phyloP scores from a whole-genome alignment of 306 rosid genomes.

The Medicago ruthenica region DNA sequence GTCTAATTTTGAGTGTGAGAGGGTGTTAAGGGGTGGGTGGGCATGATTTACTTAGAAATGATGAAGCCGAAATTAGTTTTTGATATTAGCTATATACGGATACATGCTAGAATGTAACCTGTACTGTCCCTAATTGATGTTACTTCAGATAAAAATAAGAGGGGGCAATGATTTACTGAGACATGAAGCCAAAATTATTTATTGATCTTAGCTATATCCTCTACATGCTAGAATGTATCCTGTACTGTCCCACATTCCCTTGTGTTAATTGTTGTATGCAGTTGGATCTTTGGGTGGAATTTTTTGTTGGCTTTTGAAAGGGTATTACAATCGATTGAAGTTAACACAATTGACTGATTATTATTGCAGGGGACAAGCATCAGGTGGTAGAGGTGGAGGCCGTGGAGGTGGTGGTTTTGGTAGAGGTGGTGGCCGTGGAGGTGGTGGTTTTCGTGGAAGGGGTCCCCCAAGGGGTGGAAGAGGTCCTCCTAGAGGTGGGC shows the following conservation, averaged over 20 bases:
- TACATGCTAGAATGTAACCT: not conserved
- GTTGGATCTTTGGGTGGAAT: not conserved
- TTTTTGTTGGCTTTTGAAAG: not conserved
- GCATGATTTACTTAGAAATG: not conserved
- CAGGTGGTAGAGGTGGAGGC: constrained; percentile 64
- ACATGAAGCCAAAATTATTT: not conserved
- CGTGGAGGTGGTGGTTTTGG: constrained; percentile 32
- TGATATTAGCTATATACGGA: not conserved
- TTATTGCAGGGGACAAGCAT: constrained; percentile 73
- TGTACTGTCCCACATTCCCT: not conserved
- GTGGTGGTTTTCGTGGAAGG: constrained; percentile 80
- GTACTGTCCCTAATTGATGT: not conserved
- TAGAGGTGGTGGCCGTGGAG: constrained; percentile 60
- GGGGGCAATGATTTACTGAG: not conserved
- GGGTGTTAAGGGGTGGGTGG: not conserved
- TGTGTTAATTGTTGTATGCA: not conserved
- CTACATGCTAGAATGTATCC: not conserved
- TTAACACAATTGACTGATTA: constrained; percentile 37
- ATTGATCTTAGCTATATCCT: not conserved
- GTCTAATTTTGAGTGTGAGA: not conserved
- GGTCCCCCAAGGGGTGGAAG: constrained; percentile 88
- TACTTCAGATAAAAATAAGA: no score
- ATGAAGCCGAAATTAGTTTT: not conserved
- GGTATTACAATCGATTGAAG: constrained; percentile 2
- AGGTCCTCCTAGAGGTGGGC: constrained; percentile 75